A percentile compares a stretch with the other conserved stretches of the same genome.
phyloP scores from a whole-genome alignment of 306 rosid genomes.

The Gynostemma pentaphyllum region DNA sequence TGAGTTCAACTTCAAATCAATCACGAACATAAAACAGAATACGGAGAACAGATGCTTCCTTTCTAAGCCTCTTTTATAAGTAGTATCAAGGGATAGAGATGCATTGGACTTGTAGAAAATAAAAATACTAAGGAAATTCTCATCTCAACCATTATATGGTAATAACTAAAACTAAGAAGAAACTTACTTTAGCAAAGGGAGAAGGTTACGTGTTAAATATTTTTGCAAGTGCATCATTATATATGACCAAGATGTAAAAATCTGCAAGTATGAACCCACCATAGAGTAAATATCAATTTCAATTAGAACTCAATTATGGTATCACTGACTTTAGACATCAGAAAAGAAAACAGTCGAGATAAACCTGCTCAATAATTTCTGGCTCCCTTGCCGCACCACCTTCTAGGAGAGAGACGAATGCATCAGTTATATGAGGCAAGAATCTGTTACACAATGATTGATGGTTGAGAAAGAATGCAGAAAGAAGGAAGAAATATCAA shows the following conservation, averaged over 20 bases:
- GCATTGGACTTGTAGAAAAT: no score
- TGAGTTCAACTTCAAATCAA: no score
- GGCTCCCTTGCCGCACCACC: constrained; percentile 85
- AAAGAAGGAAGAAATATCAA: constrained; percentile 1
- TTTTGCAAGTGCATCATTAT: constrained; percentile 78
- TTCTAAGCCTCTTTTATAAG: no score
- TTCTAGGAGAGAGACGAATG: constrained; percentile 60
- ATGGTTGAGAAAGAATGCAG: not conserved
- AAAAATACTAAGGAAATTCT: not conserved
- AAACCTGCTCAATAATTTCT: constrained; percentile 79
- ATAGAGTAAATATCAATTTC: not conserved
- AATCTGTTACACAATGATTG: constrained; percentile 26
- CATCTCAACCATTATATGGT: not conserved
- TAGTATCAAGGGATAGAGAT: no score
- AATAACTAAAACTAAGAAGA: not conserved
- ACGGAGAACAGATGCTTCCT: no score
- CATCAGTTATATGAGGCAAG: constrained; percentile 49
- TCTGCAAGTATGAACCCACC: constrained; percentile 36
- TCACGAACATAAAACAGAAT: no score
- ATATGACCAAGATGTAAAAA: constrained; percentile 68
- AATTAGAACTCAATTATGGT: not conserved
- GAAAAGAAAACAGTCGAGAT: not conserved
- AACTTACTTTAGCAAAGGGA: constrained; percentile 65
- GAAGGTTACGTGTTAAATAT: constrained; percentile 44
- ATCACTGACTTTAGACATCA: not conserved